Conservation (phyloP, 352 stramenopile genomes). For the Phytophthora niederhauseri region DNA sequence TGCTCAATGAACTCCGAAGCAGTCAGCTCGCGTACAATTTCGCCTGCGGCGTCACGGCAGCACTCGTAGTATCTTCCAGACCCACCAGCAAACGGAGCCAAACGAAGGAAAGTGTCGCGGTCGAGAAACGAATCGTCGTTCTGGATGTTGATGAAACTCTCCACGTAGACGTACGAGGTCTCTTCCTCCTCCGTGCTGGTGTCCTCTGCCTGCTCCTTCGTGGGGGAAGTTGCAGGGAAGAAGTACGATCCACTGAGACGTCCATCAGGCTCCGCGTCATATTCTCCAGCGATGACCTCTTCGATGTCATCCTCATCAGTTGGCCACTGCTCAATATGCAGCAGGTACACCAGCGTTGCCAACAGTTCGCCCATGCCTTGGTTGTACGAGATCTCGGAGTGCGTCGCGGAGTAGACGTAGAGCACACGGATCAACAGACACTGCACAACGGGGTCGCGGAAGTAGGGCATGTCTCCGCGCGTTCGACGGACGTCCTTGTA, state of each 20-base stretch:
- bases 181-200: conserved; percentile 52
- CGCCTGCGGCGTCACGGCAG: conserved; percentile 57
- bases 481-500: conserved; percentile 78
- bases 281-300: conserved; percentile 22
- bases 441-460: conserved; percentile 53
- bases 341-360: conserved; percentile 69
- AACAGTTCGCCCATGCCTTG: conserved; percentile 84
- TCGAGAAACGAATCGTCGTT: conserved; percentile 52
- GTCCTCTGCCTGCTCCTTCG: conserved; percentile 20
- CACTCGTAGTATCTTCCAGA: conserved; percentile 62
- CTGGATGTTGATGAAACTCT: conserved; percentile 65
- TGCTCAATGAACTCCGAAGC: conserved; percentile 58
- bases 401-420: conserved; percentile 71
- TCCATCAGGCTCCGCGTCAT: conserved; percentile 14
- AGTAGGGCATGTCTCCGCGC: conserved; percentile 64
- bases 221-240: conserved; percentile 22
- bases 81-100: conserved; percentile 51
- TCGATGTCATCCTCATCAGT: conserved; percentile 20
- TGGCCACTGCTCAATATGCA: conserved; percentile 75
- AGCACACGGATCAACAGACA: conserved; percentile 66
- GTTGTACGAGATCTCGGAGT: conserved; percentile 80
- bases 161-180: conserved; percentile 72
- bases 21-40: conserved; percentile 62
- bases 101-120: conserved; percentile 46
- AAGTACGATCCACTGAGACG: conserved; percentile 25